Evolutionary conservation across 1,284 basidiomycete species (phyloP).

Genomic region (Sporisorium reilianum): DNA sequence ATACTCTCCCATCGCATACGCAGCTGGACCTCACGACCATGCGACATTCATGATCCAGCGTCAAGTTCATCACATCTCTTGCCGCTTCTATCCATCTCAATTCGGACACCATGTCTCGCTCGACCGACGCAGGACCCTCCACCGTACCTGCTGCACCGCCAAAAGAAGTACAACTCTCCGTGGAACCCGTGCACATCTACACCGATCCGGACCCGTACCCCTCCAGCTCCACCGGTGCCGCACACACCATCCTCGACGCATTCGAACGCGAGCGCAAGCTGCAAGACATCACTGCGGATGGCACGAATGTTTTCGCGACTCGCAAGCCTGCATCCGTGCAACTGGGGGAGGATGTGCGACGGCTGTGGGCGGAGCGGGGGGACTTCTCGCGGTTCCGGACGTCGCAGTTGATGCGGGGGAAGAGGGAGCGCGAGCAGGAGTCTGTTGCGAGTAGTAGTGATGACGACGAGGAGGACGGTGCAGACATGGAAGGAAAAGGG

Average conservation of each 20-base stretch:
- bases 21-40: not conserved
- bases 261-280: conserved; percentile 39
- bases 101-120: conserved; percentile 2
- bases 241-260: not conserved
- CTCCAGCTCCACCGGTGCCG: not conserved
- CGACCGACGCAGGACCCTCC: conserved; percentile 18
- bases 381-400: conserved; percentile 52
- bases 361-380: conserved; percentile 60
- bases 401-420: conserved; percentile 12
- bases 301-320: conserved; percentile 27
- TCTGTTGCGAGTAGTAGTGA: conserved; percentile 20
- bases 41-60: not conserved
- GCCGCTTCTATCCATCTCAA: not conserved
- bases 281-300: conserved; percentile 24
- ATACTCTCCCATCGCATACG: not conserved
- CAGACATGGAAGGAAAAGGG: not conserved
- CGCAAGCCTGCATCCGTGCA: conserved; percentile 13
- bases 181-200: conserved; percentile 45
- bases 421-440: not conserved
- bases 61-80: not conserved
- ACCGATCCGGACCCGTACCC: conserved; percentile 8
- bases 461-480: not conserved
- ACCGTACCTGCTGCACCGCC: not conserved
- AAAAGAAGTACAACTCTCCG: conserved; percentile 17
- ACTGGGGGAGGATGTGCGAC: conserved; percentile 35